A percentile compares a stretch with the other conserved stretches of the same genome.
phyloP scores from a whole-genome alignment of 2,329 filamentous ascomycete genomes.

The Tolypocladium nubicola region DNA sequence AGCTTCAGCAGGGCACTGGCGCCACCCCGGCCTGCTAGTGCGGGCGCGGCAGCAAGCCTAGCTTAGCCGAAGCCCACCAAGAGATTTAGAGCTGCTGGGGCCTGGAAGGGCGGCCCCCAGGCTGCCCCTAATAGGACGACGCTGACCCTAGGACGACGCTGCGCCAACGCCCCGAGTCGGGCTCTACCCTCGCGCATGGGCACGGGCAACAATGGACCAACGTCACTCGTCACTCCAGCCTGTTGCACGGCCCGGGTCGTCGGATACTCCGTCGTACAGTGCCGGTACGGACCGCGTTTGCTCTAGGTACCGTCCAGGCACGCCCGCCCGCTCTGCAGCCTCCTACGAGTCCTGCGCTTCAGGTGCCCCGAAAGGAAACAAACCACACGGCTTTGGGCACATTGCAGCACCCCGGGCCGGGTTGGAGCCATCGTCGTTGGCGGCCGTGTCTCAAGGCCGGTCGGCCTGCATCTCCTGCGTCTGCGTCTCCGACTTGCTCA shows the following conservation, averaged over 20 bases:
- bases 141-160: background rate
- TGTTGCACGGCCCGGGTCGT: background rate
- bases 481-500: background rate
- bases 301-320: background rate
- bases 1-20: background rate
- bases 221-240: background rate
- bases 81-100: background rate
- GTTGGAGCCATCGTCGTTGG: background rate
- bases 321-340: background rate
- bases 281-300: background rate
- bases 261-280: background rate
- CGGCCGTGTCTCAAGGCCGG: background rate
- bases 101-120: background rate
- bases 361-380: background rate
- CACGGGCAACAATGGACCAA: background rate
- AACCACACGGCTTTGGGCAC: background rate
- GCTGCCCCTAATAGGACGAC: background rate
- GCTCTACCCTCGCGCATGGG: background rate
- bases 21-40: background rate
- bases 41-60: constrained; percentile 1
- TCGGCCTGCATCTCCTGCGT: background rate
- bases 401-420: background rate
- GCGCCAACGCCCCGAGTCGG: background rate
- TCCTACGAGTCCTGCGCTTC: background rate
- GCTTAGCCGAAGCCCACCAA: constrained; percentile 2